A percentile compares a stretch with the other conserved stretches of the same genome.
Evolutionary conservation across 148 eudicot species (phyloP).

Genomic region (Chenopodium album): DNA sequence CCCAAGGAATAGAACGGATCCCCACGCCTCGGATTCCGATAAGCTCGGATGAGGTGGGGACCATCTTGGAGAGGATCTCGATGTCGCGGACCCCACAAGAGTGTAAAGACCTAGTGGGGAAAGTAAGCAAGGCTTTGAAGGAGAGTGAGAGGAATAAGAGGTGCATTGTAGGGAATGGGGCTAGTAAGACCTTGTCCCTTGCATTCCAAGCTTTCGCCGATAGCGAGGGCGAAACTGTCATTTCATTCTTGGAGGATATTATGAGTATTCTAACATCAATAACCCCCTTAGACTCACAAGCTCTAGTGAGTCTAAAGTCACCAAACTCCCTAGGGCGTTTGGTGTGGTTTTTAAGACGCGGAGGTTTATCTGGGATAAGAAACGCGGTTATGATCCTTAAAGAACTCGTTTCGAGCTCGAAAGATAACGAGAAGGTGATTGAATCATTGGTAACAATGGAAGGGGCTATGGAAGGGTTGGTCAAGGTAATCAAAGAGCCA

Average conservation of each 20-base stretch:
- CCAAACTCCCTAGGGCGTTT: conserved; percentile 36
- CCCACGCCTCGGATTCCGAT: conserved; percentile 76
- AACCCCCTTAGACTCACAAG: conserved; percentile 36
- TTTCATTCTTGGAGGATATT: conserved; percentile 39
- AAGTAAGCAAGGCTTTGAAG: conserved; percentile 33
- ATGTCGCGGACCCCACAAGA: conserved; percentile 3
- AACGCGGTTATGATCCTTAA: conserved; percentile 46
- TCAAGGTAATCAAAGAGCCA: conserved; percentile 62
- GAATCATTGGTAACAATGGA: conserved; percentile 32
- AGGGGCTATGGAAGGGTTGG: conserved; percentile 48
- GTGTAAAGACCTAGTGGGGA: conserved; percentile 37
- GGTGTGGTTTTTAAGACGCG: conserved; percentile 44
- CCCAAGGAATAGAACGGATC: conserved; percentile 68
- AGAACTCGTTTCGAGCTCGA: conserved; percentile 28
- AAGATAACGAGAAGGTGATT: conserved; percentile 16
- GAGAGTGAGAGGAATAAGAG: conserved; percentile 65
- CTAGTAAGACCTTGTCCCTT: conserved; percentile 30
- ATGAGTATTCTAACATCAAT: conserved; percentile 38
- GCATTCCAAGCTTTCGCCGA: conserved; percentile 41
- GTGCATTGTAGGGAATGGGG: conserved; percentile 40
- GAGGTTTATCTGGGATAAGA: conserved; percentile 45
- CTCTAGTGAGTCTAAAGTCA: conserved; percentile 35
- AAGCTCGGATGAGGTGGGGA: conserved; percentile 37
- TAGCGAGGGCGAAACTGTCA: conserved; percentile 21
- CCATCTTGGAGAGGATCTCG: conserved; percentile 34